Evolutionary conservation across 2,329 filamentous ascomycete species (phyloP), one percentile per base, ranked within the genome.

Genomic region (Boeremia lycopersici): DNA sequence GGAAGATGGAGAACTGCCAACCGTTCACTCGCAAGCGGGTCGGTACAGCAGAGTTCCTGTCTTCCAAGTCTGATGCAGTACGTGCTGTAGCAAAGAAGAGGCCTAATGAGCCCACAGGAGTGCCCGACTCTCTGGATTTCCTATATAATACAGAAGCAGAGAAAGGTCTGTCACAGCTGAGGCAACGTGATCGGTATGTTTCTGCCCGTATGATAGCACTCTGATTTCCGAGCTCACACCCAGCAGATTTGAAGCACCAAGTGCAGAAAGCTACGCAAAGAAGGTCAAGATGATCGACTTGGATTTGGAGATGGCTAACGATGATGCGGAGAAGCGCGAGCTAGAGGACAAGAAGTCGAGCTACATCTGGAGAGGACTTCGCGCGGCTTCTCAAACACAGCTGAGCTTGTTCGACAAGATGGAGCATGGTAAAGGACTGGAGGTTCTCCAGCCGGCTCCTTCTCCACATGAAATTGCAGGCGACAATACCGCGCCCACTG

Each of bases 1-100:
- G 95, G 95, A 99, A 99, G 78, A 88, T 93, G 56, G 92, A 97
- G 73, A 91, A 88, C 63, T 99, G 95, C 72, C 91, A 91, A 23
- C 85, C 89, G 6, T 98, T 99, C 68, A 87, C 93, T 69, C 84
- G 86, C 56, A 85, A 89, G 19, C 80, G 90, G 10, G 83, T 98
- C 28, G 82, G 87, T 2, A 82, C 88, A 1, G 77, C 84, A 26
- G 84, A 88, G 41, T 93, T 92, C 71, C 75, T 87, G 34, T 83
- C 86, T 48, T 88, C 92, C 23, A 89, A 88, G 71, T 79, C 82
- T 28, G 80, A 84, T 40, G 87, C 87, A 3, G 82, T 84, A 59
- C 86, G 85, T 61, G 81, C 86, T 11, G 88, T 90, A 34, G 84
- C 86, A 13, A 89, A 84, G 66, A 93, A 89, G 71, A 86, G 88